Evolutionary conservation across 345 rosid genomes (phyloP), one percentile per base, ranked within the genome.

Genomic region (Stellera chamaejasme): DNA sequence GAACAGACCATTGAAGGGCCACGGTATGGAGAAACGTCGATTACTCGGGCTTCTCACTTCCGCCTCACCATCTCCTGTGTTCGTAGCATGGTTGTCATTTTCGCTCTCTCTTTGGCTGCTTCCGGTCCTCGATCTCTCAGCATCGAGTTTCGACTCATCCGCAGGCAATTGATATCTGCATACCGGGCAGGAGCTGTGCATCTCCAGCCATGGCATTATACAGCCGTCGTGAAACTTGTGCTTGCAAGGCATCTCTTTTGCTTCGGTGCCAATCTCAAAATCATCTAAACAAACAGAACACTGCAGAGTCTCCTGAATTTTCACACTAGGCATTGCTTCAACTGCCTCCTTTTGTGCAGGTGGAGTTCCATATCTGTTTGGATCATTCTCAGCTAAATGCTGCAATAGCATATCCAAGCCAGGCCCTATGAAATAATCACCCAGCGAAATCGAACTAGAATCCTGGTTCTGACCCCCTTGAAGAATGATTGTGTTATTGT

Each of bases 241-340:
- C 74, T 77, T 76, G 70, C 98, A 91, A 1, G 96, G 96, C 95
- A 87, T 91, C 73, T 91, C 90, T 63, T 71, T 88, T 7, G 82
- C 88, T 52, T 79, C 81, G 0, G 43, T 51, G 1, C 92, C 92
- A 56, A 79, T 59, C 70, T 79, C 87, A 57, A 85, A 73, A 58
- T 85, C 92, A 74, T 91, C 95, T 75, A 91, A 76, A 72, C 98
- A 91, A 51, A 91, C 95, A 0, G 79, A 67, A 62, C 96, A 91
- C 53, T 85, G 95, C 68, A 75, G 45, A 50, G 54, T 56, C 75
- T 83, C 92, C 56, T 74, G 45, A 15, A 83, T 53, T 49, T 46
- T 67, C 55, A 80, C 90, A 11, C 54, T 61, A 0, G 75, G 81
- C 83, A 91, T 52, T 0, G 82, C 76, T 58, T 88, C 88, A 19